Percentiles rank a stretch among this genome's conserved stretches.
These are phyloP conservation scores for Saturnispora mendoncae DNA, from an alignment of 805 yeast species.

Conservation along the genomic window DNA sequence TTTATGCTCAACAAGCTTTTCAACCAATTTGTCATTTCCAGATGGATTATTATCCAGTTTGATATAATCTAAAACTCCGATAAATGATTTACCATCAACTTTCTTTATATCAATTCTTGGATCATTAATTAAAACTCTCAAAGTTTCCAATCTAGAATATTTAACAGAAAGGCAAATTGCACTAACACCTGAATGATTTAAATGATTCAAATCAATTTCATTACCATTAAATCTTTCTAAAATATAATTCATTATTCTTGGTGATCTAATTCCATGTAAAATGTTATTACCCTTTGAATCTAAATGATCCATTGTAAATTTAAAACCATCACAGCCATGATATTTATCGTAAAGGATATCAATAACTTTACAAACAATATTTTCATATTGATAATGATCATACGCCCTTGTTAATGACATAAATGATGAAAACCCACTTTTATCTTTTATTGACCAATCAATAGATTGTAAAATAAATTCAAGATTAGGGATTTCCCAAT, in stretches of 20 bases:
- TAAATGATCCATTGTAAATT: conserved; percentile 46
- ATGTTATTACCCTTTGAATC: conserved; percentile 70
- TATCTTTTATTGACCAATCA: conserved; percentile 63
- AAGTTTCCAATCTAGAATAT: conserved; percentile 56
- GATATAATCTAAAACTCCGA: conserved; percentile 39
- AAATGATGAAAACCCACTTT: conserved; percentile 67
- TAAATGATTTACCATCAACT: conserved; percentile 23
- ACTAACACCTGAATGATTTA: conserved; percentile 49
- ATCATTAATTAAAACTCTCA: conserved; percentile 41
- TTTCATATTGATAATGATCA: conserved; percentile 58
- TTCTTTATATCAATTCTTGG: conserved; percentile 38
- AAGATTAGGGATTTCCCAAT: neutral
- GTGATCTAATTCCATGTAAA: conserved; percentile 54
- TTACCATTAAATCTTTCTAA: conserved; percentile 31
- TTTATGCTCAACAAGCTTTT: conserved; percentile 27
- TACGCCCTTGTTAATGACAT: conserved; percentile 69
- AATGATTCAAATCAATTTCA: conserved; percentile 42
- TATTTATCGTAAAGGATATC: conserved; percentile 37
- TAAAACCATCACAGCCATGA: conserved; percentile 32
- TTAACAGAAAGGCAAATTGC: conserved; percentile 67
- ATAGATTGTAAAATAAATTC: neutral
- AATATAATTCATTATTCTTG: conserved; percentile 36
- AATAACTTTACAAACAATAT: conserved; percentile 30
- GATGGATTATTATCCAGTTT: conserved; percentile 26
- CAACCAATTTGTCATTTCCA: conserved; percentile 22